Conservation (phyloP, 805 yeast genomes). For the Suhomyces sp. region DNA sequence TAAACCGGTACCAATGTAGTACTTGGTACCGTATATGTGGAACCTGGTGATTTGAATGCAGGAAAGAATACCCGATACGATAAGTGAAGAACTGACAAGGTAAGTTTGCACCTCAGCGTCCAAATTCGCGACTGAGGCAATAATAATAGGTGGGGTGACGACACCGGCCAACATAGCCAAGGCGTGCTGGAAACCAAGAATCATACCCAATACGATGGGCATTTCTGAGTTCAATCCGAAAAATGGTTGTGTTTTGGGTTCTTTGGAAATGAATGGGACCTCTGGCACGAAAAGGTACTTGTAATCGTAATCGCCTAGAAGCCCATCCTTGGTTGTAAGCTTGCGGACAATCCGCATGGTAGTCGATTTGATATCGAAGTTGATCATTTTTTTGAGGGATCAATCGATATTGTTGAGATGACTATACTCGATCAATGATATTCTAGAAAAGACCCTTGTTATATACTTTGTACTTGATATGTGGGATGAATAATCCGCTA, state of each 20-base stretch:
- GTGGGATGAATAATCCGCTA: neutral
- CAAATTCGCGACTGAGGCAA: constrained; percentile 62
- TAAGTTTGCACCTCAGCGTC: constrained; percentile 36
- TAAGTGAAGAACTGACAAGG: constrained; percentile 37
- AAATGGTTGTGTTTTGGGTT: constrained; percentile 65
- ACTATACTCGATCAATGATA: neutral
- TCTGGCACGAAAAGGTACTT: constrained; percentile 75
- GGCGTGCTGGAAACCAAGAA: constrained; percentile 85
- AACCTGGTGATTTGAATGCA: constrained; percentile 76
- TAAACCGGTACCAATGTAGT: constrained; percentile 83
- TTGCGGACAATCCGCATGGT: constrained; percentile 33
- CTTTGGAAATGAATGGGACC: constrained; percentile 58
- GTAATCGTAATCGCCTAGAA: constrained; percentile 87
- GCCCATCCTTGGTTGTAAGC: constrained; percentile 73
- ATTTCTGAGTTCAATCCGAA: constrained; percentile 76
- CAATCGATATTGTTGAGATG: neutral
- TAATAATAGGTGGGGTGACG: constrained; percentile 77
- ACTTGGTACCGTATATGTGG: constrained; percentile 69
- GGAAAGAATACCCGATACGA: constrained; percentile 54
- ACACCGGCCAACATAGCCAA: constrained; percentile 91
- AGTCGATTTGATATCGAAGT: constrained; percentile 11
- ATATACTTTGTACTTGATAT: neutral
- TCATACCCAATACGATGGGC: constrained; percentile 73
- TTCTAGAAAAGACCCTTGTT: neutral
- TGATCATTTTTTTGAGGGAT: neutral